Conservation (phyloP, 2,329 filamentous ascomycete genomes). For the Pyrenophora seminiperda region DNA sequence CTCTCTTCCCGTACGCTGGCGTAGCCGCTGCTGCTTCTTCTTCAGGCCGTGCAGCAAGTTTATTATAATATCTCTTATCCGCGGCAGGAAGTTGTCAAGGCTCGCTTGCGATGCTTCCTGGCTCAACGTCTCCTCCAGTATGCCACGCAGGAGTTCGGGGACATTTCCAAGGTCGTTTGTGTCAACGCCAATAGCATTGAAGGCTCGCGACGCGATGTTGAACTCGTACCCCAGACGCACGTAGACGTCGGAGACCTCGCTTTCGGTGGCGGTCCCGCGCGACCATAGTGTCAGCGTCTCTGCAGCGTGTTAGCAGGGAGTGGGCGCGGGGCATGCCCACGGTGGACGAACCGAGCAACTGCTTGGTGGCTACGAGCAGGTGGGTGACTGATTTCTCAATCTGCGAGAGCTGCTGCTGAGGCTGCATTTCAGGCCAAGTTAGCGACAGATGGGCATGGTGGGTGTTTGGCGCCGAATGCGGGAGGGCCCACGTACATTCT, state of each 20-base stretch:
- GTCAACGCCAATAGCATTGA: constrained; percentile 95
- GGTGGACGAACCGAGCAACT: constrained; percentile 66
- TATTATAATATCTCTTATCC: constrained; percentile 98
- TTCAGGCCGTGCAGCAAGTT: constrained; percentile 95
- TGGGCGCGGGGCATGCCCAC: constrained; percentile 4
- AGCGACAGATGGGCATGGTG: constrained; percentile 17
- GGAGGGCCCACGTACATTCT: constrained; percentile 42
- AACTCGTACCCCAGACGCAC: constrained; percentile 98
- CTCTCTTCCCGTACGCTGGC: constrained; percentile 60
- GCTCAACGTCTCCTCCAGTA: constrained; percentile 93
- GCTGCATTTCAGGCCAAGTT: constrained; percentile 52
- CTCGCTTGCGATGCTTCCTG: constrained; percentile 95
- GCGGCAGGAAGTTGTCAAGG: constrained; percentile 88
- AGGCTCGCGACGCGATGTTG: constrained; percentile 97
- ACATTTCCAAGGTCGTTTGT: constrained; percentile 93
- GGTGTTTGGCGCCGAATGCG: constrained; percentile 12
- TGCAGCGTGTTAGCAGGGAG: constrained; percentile 21
- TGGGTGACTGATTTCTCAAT: constrained; percentile 97
- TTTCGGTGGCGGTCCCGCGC: constrained; percentile 85
- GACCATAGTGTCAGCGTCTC: constrained; percentile 99
- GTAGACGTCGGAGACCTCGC: constrained; percentile 96
- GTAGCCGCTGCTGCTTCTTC: constrained; percentile 90
- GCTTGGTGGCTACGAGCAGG: constrained; percentile 95
- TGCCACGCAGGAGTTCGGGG: constrained; percentile 84
- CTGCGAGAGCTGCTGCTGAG: constrained; percentile 81